These are phyloP conservation scores for Scenedesmus sp. DNA, from an alignment of 163 green algal genomes.

Conservation along the genomic window DNA sequence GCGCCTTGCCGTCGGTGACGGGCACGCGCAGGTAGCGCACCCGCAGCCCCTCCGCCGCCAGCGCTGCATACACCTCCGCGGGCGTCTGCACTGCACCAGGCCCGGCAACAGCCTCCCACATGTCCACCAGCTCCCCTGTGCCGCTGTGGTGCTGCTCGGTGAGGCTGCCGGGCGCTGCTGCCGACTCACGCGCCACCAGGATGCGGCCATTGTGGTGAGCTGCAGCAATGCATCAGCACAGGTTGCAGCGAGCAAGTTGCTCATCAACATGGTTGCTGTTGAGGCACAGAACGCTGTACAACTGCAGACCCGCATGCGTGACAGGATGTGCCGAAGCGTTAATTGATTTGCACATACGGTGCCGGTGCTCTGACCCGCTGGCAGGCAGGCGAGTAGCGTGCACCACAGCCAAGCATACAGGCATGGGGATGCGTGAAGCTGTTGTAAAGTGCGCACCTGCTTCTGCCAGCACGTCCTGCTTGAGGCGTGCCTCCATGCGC, in stretches of 20 bases:
- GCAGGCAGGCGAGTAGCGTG: too few species aligned
- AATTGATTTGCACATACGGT: too few species aligned
- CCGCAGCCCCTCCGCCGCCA: conserved; percentile 77
- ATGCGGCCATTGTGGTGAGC: conserved; percentile 73
- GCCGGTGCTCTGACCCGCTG: too few species aligned
- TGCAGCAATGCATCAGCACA: conserved; percentile 40
- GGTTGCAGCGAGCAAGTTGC: too few species aligned
- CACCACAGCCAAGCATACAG: not conserved
- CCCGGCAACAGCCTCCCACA: conserved; percentile 70
- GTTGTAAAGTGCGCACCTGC: conserved; percentile 58
- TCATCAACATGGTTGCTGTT: too few species aligned
- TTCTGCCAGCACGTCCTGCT: conserved; percentile 85
- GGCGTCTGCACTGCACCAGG: conserved; percentile 81
- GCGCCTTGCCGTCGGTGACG: conserved; percentile 90
- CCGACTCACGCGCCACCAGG: conserved; percentile 84
- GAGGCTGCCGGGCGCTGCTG: not conserved
- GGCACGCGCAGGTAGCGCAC: conserved; percentile 87
- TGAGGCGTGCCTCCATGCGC: conserved; percentile 93
- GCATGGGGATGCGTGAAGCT: too few species aligned
- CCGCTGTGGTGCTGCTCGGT: conserved; percentile 5
- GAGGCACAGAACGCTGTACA: too few species aligned
- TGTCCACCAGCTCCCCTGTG: conserved; percentile 57
- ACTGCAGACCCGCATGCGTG: not conserved
- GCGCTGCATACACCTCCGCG: conserved; percentile 82
- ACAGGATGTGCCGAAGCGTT: too few species aligned